A percentile compares a stretch with the other conserved stretches of the same genome.
phyloP scores from a whole-genome alignment of 139 green algal species.

The Chlamydomonas sp. region DNA sequence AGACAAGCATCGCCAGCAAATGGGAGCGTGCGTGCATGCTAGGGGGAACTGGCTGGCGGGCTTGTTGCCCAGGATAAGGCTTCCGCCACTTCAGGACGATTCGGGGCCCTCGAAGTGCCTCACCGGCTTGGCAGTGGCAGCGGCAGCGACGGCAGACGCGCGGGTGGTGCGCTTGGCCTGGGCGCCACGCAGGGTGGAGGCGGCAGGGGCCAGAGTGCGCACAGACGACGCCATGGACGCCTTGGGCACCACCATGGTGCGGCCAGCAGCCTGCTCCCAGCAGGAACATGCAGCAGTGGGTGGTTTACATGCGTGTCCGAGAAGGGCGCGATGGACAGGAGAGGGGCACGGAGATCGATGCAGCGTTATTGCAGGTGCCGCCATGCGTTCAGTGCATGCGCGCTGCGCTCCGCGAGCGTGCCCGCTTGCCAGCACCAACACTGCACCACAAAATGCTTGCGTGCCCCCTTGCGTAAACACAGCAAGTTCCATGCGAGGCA shows the following conservation, averaged over 20 bases:
- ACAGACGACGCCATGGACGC: background rate
- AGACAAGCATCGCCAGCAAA: background rate
- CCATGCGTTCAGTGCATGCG: background rate
- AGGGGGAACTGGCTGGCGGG: background rate
- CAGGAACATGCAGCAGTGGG: background rate
- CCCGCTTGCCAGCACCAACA: no score
- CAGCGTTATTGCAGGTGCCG: background rate
- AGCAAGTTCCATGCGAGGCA: no score
- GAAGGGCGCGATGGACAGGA: background rate
- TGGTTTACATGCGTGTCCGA: background rate
- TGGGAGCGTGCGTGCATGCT: background rate
- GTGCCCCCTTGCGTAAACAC: no score
- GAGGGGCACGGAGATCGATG: background rate
- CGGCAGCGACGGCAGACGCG: conserved; percentile 16
- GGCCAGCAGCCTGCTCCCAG: no score
- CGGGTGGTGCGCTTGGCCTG: background rate
- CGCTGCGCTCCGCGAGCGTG: background rate
- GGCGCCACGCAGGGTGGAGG: background rate
- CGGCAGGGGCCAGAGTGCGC: background rate
- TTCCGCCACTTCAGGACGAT: no score
- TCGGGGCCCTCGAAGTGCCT: conserved; percentile 23
- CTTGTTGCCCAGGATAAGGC: background rate
- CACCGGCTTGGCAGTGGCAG: conserved; percentile 18
- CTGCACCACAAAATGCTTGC: no score
- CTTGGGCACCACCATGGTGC: conserved; percentile 10